Evolutionary conservation across 306 rosid species (phyloP).

Genomic region (Castanospermum australe): DNA sequence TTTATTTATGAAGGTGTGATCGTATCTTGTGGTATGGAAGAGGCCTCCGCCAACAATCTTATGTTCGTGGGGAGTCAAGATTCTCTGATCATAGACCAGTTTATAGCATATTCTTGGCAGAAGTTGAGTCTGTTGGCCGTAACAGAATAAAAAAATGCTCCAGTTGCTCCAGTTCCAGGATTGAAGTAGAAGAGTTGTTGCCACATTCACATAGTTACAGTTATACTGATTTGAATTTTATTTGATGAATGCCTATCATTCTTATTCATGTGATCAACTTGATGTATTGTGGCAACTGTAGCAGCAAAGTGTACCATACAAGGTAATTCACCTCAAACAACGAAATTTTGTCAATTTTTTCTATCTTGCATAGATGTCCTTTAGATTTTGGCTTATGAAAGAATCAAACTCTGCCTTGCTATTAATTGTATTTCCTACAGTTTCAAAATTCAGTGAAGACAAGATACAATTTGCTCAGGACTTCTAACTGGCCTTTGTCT

Average conservation of each 20-base stretch:
- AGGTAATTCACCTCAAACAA: constrained; percentile 30
- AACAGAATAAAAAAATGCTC: constrained; percentile 65
- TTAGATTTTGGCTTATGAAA: background rate
- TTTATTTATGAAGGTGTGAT: constrained; percentile 70
- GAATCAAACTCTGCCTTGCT: background rate
- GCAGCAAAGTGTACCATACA: constrained; percentile 9
- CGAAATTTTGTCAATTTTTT: constrained; percentile 1
- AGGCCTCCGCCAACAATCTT: constrained; percentile 72
- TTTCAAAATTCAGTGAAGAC: background rate
- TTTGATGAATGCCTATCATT: constrained; percentile 36
- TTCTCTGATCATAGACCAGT: constrained; percentile 96
- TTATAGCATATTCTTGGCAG: constrained; percentile 65
- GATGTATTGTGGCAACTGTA: constrained; percentile 15
- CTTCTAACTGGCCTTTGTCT: background rate
- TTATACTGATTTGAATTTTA: constrained; percentile 53
- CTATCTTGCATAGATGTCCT: background rate
- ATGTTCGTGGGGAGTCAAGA: constrained; percentile 83
- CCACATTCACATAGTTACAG: constrained; percentile 48
- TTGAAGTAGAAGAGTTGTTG: constrained; percentile 84
- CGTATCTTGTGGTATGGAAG: constrained; percentile 82
- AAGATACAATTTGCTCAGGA: constrained; percentile 10
- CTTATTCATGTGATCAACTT: constrained; percentile 7
- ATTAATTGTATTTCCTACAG: constrained; percentile 19
- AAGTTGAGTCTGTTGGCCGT: constrained; percentile 64
- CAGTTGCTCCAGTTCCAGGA: constrained; percentile 71